Base-by-base conservation (phyloP, 1,284 basidiomycete species). In the Ustilago nuda region DNA sequence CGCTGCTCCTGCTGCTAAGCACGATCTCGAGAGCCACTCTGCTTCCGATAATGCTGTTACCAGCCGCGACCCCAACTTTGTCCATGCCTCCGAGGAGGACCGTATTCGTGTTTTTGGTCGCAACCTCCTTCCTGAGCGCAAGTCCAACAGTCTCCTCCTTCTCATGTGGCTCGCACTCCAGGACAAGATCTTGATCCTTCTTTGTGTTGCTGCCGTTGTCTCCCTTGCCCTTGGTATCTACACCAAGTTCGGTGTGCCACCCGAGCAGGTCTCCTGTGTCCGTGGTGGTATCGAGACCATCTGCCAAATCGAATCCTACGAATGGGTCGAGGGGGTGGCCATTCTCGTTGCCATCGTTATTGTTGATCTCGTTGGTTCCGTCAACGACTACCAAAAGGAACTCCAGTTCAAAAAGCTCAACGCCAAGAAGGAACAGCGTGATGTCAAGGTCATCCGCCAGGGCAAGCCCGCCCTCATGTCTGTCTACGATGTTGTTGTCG, bases 301-400 rank as follows among this genome's bases (percentile, higher is more conserved):
- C 33, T 85, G 84, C 56, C 17, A 52, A 2, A 68, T 72, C n/a
- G 72, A 76, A 32, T 63, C 76, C 36, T 87, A 90, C 58, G 95
- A 98, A 82, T 99, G 96, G 95, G 94, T 99, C 4, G 96, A 99
- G 88, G 97, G 97, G 82, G 94, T 99, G 13, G 94, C 96, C 8
- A 99, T 99, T 84, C 91, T 97, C 79, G 90, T 95, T 62, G 97
- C 97, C 7, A 92, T 96, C 67, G 86, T 87, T 77, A 87, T 89
- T 55, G 82, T 85, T 50, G 79, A 81, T 37, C 66, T 79, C 53
- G 93, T 95, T 57, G 94, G 94, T 43, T 93, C 93, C 30, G 72
- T 95, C 43, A 95, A 94, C 83, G 94, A 95, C 85, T 99, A 93
- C 91, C 95, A 98, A 87, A 98, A 99, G 87, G 96, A 99, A 86